These are phyloP conservation scores for Starmerella sirachaensis DNA, from an alignment of 805 yeast genomes.

Conservation along the genomic window DNA sequence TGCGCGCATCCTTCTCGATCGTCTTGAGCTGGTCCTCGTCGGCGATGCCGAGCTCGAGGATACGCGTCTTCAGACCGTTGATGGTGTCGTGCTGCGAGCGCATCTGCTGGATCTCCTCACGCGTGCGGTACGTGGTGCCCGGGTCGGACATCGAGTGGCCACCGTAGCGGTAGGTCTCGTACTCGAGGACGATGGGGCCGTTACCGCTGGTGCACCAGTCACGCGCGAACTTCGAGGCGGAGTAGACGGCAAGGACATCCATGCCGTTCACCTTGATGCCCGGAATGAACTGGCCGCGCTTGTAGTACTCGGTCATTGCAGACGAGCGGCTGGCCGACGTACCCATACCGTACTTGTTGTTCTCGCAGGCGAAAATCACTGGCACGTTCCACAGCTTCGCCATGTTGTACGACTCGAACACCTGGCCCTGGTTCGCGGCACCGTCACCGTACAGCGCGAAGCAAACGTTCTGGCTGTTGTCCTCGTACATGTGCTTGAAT, in stretches of 20 bases:
- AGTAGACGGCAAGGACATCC: slow-evolving; percentile 92
- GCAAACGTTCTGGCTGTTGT: slow-evolving; percentile 54
- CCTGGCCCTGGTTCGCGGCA: slow-evolving; percentile 99
- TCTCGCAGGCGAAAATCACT: slow-evolving; percentile 89
- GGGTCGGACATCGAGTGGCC: slow-evolving; percentile 99
- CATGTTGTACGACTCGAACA: slow-evolving; percentile 95
- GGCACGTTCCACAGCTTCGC: slow-evolving; percentile 98
- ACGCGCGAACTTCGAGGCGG: slow-evolving; percentile 92
- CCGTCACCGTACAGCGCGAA: slow-evolving; percentile 96
- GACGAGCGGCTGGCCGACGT: slow-evolving; percentile 95
- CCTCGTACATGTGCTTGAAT: slow-evolving; percentile 92
- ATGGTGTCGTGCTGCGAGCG: slow-evolving; percentile 97
- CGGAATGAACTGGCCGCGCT: slow-evolving; percentile 99
- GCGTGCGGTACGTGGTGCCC: slow-evolving; percentile 99
- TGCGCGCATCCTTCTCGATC: slow-evolving; percentile 92
- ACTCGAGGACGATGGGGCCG: slow-evolving; percentile 93
- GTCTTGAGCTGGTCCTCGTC: slow-evolving; percentile 90
- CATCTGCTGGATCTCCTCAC: slow-evolving; percentile 99
- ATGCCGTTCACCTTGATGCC: slow-evolving; percentile 98
- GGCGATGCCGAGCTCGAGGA: slow-evolving; percentile 73
- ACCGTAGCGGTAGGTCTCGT: slow-evolving; percentile 98
- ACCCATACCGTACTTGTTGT: slow-evolving; percentile 99
- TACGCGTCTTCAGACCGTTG: slow-evolving; percentile 82
- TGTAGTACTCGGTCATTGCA: slow-evolving; percentile 91
- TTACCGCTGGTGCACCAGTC: slow-evolving; percentile 89